These are phyloP conservation scores for Plasmodium sp. DNA, from an alignment of 169 alveolate species.

Conservation along the genomic window DNA sequence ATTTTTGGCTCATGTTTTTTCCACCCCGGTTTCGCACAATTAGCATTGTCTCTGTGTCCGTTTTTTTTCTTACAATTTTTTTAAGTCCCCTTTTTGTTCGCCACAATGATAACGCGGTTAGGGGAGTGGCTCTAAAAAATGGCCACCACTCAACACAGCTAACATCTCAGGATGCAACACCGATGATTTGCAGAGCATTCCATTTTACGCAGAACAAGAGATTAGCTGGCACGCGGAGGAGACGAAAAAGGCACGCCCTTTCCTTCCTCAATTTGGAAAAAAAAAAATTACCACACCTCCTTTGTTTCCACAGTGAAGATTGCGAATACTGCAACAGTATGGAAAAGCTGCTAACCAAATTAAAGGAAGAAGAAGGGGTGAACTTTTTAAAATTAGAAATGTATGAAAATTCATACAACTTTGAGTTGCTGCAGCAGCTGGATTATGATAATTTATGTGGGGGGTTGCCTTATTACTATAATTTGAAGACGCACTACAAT, in stretches of 20 bases:
- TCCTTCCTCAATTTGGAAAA: conserved; percentile 50
- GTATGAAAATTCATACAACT: conserved; percentile 26
- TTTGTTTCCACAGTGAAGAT: conserved; percentile 81
- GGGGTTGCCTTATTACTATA: conserved; percentile 89
- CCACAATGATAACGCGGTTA: not conserved
- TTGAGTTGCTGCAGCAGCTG: conserved; percentile 81
- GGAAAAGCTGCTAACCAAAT: conserved; percentile 23
- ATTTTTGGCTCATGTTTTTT: not conserved
- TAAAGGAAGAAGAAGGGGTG: conserved; percentile 49
- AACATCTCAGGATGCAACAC: not conserved
- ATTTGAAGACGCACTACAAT: conserved; percentile 78
- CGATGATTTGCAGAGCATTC: not conserved
- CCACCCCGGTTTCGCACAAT: not conserved
- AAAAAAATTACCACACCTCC: conserved; percentile 80
- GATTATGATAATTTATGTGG: conserved; percentile 82
- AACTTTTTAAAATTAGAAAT: conserved; percentile 32
- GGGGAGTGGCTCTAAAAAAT: not conserved
- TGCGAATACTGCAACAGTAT: conserved; percentile 82
- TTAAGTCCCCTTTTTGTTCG: not conserved
- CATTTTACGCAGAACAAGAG: not conserved
- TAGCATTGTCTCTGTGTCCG: not conserved
- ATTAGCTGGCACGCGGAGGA: not conserved
- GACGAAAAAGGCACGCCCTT: not conserved
- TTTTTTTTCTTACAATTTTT: not conserved
- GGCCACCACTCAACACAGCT: not conserved